Evolutionary conservation across 2,329 filamentous ascomycete species (phyloP), one percentile per base, ranked within the genome.

Genomic region (Calonectria leucothoes): DNA sequence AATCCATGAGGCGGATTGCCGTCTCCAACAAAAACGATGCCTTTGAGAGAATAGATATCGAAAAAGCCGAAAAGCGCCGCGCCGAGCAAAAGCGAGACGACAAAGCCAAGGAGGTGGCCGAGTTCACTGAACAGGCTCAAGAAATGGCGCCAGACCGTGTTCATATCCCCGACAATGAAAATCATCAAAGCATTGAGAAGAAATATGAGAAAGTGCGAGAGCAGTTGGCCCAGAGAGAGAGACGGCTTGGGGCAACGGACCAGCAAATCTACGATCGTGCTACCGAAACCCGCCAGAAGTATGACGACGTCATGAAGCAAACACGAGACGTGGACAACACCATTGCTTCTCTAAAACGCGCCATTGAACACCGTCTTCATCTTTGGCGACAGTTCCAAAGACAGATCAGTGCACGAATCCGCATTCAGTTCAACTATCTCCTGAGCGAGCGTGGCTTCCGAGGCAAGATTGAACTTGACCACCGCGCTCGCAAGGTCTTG

Each of bases 401-500:
- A 31, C 91, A 93, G 78, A 98, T 99, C 80, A 96, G 95, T 45
- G 91, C 93, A n/a, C 92, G 94, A 69, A 94, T 97, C 57, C 93
- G 95, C 64, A 93, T 94, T 67, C 95, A 94, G 74, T 99, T 99
- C 84, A 93, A 91, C 66, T 97, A 97, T 81, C 90, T 98, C 17
- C 91, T 99, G 71, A 95, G 93, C 81, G 96, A 98, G 84, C 93
- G 97, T 80, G 93, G 94, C 27, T 99, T 98, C 85, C 92, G 95
- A 55, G 97, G 97, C 70, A 91, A 91, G 75, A 90, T 99, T 71
- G 87, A 93, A 27, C 90, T 98, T 51, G 93, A 98, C 80, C 96
- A 98, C 85, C 86, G 88, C 63, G 83, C 88, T n/a, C 93, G 93
- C 78, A 88, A 90, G 70, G 90, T 99, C 45, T 93, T 96, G 76